Percentiles rank a stretch among this genome's conserved stretches.
These are phyloP conservation scores for Talaromyces rugulosus DNA, from an alignment of 2,329 filamentous ascomycete genomes.

Conservation along the genomic window DNA sequence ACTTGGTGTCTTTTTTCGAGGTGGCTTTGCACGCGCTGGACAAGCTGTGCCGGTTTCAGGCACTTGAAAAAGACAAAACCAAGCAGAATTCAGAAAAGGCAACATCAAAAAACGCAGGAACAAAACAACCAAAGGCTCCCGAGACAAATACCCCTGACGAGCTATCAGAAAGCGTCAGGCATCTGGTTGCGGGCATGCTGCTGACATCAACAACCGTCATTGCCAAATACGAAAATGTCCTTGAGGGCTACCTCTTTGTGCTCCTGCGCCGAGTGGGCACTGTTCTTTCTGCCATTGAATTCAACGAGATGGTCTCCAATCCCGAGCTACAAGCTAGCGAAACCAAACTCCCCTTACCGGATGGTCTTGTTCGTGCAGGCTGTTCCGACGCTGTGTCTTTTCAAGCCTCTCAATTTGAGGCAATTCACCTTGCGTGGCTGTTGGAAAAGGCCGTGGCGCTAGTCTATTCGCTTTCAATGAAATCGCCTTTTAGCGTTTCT, in stretches of 20 bases:
- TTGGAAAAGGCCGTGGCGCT: conserved; percentile 27
- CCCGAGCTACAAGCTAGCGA: conserved; percentile 20
- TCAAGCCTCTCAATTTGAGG: conserved; percentile 28
- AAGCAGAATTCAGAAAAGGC: conserved; percentile 12
- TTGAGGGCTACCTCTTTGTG: conserved; percentile 40
- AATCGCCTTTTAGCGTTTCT: conserved; percentile 4
- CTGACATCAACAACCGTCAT: conserved; percentile 23
- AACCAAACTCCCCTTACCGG: conserved; percentile 27
- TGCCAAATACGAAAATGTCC: conserved; percentile 26
- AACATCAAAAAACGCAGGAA: neutral
- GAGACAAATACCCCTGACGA: conserved; percentile 13
- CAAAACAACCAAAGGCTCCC: neutral
- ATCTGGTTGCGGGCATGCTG: conserved; percentile 28
- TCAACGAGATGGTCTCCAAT: conserved; percentile 29
- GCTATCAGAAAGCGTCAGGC: conserved; percentile 18
- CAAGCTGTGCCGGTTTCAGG: conserved; percentile 20
- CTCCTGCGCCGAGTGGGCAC: conserved; percentile 37
- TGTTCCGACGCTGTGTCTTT: conserved; percentile 20
- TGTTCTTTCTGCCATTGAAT: conserved; percentile 36
- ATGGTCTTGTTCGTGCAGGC: conserved; percentile 19
- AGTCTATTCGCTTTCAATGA: conserved; percentile 15
- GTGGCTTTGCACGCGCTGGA: conserved; percentile 23
- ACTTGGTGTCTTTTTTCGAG: conserved; percentile 32
- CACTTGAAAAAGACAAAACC: conserved; percentile 1
- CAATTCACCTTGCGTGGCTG: conserved; percentile 32